Base-by-base conservation (phyloP, 306 rosid species). In the Cicer judaicum region DNA sequence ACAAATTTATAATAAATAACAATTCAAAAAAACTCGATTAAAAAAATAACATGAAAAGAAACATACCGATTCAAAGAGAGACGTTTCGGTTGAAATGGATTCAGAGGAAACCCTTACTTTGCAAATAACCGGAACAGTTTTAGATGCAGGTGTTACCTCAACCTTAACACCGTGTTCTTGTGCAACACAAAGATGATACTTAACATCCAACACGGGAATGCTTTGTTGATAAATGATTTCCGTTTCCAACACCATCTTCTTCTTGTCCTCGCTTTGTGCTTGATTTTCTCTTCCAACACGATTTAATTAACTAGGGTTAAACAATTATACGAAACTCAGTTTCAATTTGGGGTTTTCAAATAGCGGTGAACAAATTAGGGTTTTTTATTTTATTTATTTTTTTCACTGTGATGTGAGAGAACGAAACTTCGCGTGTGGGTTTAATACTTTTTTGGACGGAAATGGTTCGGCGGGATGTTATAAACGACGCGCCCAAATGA, bases 241-340 rank as follows among this genome's bases (percentile, higher is more conserved):
- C 57, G 98, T 79, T 43, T 90, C 95, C 10, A 88, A 60, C 43
- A 80, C 91, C 87, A 86, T 81, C 1, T 87, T 80, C 63, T 72
- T 36, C 48, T 73, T 79, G 70, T 78, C 84, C 39, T 68, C 46
- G 11, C 5, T 13, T 59, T 8, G 36, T 29, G 59, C 16, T 10
- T 61, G 19, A 14, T 24, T 16, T 4, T 5, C 34, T 63, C 79
- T 59, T 72, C 72, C 8, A 56, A 49, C 13, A 64, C 5, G 36
- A 76, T 68, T 21, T 39, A 11, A 29, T 6, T 1, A 6, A 38
- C 75, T 70, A 59, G 70, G 73, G 40, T 39, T 68, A 38, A 7
- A 18, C 1, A 48, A 56, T 46, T 15, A 0, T 1, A 6, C 15
- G 72, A 48, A 82, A n/a, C 14, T 46, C n/a, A 8, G 44, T 65